Conservation (phyloP, 2,329 filamentous ascomycete species). For the Fusarium buharicum region DNA sequence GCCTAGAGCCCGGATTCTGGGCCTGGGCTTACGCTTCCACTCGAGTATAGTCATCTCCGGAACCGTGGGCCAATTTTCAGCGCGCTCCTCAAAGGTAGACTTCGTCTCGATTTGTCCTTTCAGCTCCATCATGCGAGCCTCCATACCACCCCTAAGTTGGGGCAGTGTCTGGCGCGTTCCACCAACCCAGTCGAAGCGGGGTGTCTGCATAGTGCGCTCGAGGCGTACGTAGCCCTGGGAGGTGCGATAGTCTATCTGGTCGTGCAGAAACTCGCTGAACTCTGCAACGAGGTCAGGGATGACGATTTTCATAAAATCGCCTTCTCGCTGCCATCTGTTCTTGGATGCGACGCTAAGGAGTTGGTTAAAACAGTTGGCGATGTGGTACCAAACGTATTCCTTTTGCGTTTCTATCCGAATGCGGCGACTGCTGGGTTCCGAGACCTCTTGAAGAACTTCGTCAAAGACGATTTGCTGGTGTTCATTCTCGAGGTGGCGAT, state of each 20-base stretch:
- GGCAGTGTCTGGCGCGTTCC: slow-evolving; percentile 44
- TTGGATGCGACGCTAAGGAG: slow-evolving; percentile 45
- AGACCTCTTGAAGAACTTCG: slow-evolving; percentile 47
- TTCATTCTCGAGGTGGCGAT: slow-evolving; percentile 40
- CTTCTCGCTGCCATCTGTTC: slow-evolving; percentile 37
- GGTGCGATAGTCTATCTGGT: slow-evolving; percentile 48
- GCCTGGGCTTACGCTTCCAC: slow-evolving; percentile 41
- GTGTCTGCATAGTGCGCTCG: slow-evolving; percentile 33
- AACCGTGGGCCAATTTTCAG: slow-evolving; percentile 39
- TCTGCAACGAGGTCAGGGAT: slow-evolving; percentile 50
- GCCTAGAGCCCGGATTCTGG: slow-evolving; percentile 32
- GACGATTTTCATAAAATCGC: slow-evolving; percentile 30
- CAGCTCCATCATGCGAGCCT: slow-evolving; percentile 21
- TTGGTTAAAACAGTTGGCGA: slow-evolving; percentile 43
- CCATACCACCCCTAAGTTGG: slow-evolving; percentile 35
- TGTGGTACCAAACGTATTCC: slow-evolving; percentile 49
- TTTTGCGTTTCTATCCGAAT: slow-evolving; percentile 46
- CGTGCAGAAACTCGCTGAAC: slow-evolving; percentile 50
- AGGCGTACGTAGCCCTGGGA: slow-evolving; percentile 47
- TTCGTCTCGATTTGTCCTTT: slow-evolving; percentile 20
- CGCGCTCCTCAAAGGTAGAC: slow-evolving; percentile 16
- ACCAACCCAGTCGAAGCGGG: slow-evolving; percentile 39
- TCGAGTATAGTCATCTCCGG: slow-evolving; percentile 38
- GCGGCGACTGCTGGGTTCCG: slow-evolving; percentile 41
- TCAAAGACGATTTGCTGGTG: slow-evolving; percentile 47